Conservation (phyloP, 2,329 filamentous ascomycete species). For the Calycina marina region DNA sequence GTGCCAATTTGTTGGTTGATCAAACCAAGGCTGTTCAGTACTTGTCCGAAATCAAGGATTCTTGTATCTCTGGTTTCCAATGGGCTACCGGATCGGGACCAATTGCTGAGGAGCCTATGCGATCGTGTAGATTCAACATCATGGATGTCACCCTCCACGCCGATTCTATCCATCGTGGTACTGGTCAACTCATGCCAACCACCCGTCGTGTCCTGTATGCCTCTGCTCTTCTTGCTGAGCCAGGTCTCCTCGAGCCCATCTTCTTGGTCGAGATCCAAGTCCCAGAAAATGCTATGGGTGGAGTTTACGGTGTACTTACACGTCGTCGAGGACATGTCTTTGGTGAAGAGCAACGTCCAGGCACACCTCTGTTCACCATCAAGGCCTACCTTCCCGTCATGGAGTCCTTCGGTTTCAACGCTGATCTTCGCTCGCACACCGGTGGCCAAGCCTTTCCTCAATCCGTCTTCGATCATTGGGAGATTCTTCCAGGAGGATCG, state of each 20-base stretch:
- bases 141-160: conserved; percentile 99
- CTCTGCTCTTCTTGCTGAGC: conserved; percentile 77
- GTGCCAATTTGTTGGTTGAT: conserved; percentile 96
- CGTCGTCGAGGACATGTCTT: conserved; percentile 98
- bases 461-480: conserved; percentile 98
- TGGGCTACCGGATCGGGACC: conserved; percentile 98
- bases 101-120: conserved; percentile 96
- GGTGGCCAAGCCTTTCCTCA: conserved; percentile 98
- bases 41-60: conserved; percentile 99
- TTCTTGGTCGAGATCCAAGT: conserved; percentile 99
- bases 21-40: conserved; percentile 99
- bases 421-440: conserved; percentile 84
- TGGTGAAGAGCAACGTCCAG: conserved; percentile 92
- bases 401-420: conserved; percentile 98
- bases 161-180: conserved; percentile 99
- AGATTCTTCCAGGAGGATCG: conserved; percentile 86
- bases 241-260: conserved; percentile 87
- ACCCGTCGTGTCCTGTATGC: conserved; percentile 96
- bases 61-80: conserved; percentile 98
- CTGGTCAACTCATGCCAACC: conserved; percentile 97
- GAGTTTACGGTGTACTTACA: conserved; percentile 98
- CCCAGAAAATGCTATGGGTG: conserved; percentile 96
- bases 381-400: conserved; percentile 94
- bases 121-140: conserved; percentile 94
- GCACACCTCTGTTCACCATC: conserved; percentile 98